Base-by-base conservation (phyloP, 2,329 filamentous ascomycete genomes). In the Botryotinia convoluta region DNA sequence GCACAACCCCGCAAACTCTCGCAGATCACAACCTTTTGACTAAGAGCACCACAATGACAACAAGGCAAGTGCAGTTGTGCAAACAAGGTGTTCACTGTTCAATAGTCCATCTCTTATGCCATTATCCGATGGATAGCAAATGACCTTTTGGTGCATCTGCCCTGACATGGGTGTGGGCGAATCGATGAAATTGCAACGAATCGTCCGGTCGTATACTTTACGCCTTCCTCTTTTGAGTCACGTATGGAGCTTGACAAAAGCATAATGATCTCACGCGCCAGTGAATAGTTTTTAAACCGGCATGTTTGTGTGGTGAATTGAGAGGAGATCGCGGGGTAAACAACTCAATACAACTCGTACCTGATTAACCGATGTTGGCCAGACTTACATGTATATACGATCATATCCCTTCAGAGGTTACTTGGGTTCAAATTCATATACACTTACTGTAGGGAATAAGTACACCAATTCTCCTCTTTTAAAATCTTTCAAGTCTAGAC, bases 231-330 rank as follows among this genome's bases (percentile, higher is more conserved):
- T 18, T 44, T 69, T 44, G 18, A 26, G 45, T 22, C 65, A 42
- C 20, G 12, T 16, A 7, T 61, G 20, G 60, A 26, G 39, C 4
- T 70, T 20, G 0, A 48, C 44, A 60, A 32, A 62, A 44, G 29
- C 22, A 67, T 67, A 48, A 59, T 67, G n/a, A 67, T 59, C 70
- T 72, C 70, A 72, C 61, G 70, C 70, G 48, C 70, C 60, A 65
- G n/a, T 57, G n/a, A 51, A 39, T n/a, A 16, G 14, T 51, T n/a
- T n/a, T 32, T 51, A n/a, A 39, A 57, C n/a, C 12, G 8, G 51
- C 45, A 65, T 67, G 44, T 10, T 65, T 57, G 60, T 72, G 48
- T 35, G 29, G 51, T 59, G 69, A 51, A 54, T 35, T 22, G 20
- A n/a, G 69, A 64, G 69, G 69, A 37, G 60, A 65, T 54, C 44